Conservation (phyloP, 257 asterid genomes). For the Solanum tarapatanum region DNA sequence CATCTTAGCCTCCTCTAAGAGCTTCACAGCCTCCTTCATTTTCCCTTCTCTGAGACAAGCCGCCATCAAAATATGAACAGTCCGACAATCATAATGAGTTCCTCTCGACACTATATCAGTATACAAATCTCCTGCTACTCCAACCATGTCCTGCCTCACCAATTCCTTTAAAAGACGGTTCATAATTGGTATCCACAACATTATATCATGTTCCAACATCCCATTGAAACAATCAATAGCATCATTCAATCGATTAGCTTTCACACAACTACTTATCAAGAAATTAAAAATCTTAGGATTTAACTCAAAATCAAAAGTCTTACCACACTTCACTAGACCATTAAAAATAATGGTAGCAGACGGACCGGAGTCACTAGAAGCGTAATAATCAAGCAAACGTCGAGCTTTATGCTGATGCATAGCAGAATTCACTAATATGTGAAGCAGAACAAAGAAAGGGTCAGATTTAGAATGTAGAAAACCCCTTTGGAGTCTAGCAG, state of each 20-base stretch:
- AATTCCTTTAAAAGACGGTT: conserved; percentile 37
- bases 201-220: conserved; percentile 29
- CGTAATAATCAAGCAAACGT: conserved; percentile 23
- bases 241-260: conserved; percentile 34
- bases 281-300: conserved; percentile 33
- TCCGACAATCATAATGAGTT: conserved; percentile 29
- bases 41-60: conserved; percentile 43
- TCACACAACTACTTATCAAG: conserved; percentile 44
- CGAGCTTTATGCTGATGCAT: conserved; percentile 23
- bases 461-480: conserved; percentile 34
- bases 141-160: conserved; percentile 31
- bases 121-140: conserved; percentile 34
- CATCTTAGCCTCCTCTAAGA: conserved; percentile 41
- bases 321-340: conserved; percentile 28
- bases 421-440: conserved; percentile 49
- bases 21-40: conserved; percentile 40
- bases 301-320: conserved; percentile 36
- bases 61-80: conserved; percentile 58
- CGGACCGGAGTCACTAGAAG: conserved; percentile 34
- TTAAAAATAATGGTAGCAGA: conserved; percentile 26
- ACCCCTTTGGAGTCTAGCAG: conserved; percentile 27
- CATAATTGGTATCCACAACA: conserved; percentile 18
- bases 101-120: conserved; percentile 22
- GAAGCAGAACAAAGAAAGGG: conserved; percentile 53
- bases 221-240: conserved; percentile 47